Evolutionary conservation across 257 asterid genomes (phyloP), one percentile per base, ranked within the genome.

Genomic region (Solanum rostratum): DNA sequence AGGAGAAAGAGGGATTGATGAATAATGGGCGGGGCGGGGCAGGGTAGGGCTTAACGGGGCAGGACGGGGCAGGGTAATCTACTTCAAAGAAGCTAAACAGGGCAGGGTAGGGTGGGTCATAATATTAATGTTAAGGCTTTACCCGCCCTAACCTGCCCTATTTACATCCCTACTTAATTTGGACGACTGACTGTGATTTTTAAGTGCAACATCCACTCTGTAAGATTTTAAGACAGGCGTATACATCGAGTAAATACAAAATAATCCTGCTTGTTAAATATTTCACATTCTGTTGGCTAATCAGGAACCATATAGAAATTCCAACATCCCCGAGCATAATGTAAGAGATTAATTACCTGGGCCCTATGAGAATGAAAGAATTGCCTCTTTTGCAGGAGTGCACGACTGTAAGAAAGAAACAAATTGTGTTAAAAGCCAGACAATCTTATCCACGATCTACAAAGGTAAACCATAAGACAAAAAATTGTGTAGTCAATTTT

Each of bases 291-390:
- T 24, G 20, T 76, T 46, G 82, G 10, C 41, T 76, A 24, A 76
- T 14, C 39, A 73, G 59, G 81, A 73, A 45, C 57, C 39, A 76
- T 46, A 49, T 22, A 33, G 60, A 76, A 71, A 76, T 16, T 76
- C 27, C 82, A 76, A 27, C 14, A 76, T 49, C 59, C 60, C 33
- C 37, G 5, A 46, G 62, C 62, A 49, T 27, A 49, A 74, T 15
- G 18, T 24, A 49, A 76, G 82, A 76, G 57, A 85, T 45, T 83
- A 81, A 90, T 94, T 91, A 97, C 99, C 92, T 97, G 99, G 81
- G 99, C 99, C 90, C 97, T 92, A 89, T 95, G 99, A 22, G 99
- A 97, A 88, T 97, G 99, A 88, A 95, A 97, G 90, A 97, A 97
- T 84, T 94, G 99, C 85, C 99, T 94, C 91, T 92, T 97, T 91